Evolutionary conservation across 75 land plant genomes (phyloP), one percentile per base, ranked within the genome.

Genomic region (Pinus taeda): DNA sequence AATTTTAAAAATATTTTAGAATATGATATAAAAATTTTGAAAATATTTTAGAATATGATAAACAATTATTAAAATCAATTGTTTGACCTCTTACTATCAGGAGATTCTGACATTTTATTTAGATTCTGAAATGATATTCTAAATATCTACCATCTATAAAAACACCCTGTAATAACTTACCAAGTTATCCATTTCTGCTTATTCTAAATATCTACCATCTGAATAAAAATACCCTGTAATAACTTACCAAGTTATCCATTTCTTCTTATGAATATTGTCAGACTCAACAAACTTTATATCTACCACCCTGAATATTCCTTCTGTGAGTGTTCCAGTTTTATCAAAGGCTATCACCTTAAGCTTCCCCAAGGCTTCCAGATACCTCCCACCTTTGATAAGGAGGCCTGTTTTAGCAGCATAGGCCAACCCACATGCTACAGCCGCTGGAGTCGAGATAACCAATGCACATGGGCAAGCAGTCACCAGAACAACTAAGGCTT

Each of bases 381-480:
- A 94, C 98, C n/a, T 96, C 98, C 53, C 87, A 86, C 5, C 89
- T 81, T 21, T 93, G 87, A 0, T 33, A 33, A 33, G 33, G 33
- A 33, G 33, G 33, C 33, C 33, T 33, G 33, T 33, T 33, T 33
- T 33, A 33, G 33, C 33, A 33, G 33, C 33, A 2, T 33, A 2
- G 33, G 33, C 33, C 33, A 33, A 33, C 33, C 90, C 92, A 78
- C 98, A 96, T n/a, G 90, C 89, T 7, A 89, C 88, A 1, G 94
- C 91, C 3, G 93, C 89, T 0, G 98, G 98, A 0, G 98, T 96
- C 15, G 98, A 96, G 42, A 96, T 85, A 57, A 96, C 88, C 55
- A 96, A 84, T 4, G 92, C 94, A 80, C 98, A 96, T 0, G 98
- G 98, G 71, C 98, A 96, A 18, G 94, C 98, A 73, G 93, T 88